Percentiles rank a stretch among this genome's conserved stretches.
phyloP scores from a whole-genome alignment of 192 early-diverging fungal genomes.

The Oehlia diaphana region DNA sequence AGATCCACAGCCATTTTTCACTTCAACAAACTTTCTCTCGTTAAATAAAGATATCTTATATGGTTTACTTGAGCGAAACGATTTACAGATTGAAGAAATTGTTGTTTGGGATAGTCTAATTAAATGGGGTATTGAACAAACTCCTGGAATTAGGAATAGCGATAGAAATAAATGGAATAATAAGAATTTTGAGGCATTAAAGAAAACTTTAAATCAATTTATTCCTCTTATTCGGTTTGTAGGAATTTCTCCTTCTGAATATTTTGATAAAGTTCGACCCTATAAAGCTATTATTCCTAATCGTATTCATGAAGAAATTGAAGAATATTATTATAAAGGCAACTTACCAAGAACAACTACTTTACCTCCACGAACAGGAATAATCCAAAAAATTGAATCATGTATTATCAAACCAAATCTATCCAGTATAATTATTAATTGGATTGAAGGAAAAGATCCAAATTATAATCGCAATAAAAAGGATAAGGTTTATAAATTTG shows the following conservation, averaged over 20 bases:
- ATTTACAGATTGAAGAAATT: constrained; percentile 4
- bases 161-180: constrained; percentile 11
- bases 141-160: not conserved
- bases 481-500: not conserved
- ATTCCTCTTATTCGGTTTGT: constrained; percentile 15
- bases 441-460: not conserved
- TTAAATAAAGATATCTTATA: too few relatives aligned
- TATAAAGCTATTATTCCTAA: not conserved
- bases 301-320: not conserved
- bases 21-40: not conserved
- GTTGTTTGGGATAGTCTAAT: constrained; percentile 13
- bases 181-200: not conserved
- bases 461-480: not conserved
- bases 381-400: not conserved
- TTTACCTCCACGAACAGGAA: too few relatives aligned
- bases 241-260: not conserved
- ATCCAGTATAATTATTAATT: not conserved
- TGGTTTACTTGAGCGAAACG: too few relatives aligned
- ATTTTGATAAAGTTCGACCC: not conserved
- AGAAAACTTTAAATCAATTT: not conserved
- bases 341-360: too few relatives aligned
- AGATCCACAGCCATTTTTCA: constrained; percentile 5
- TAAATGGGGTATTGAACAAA: constrained; percentile 6
- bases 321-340: not conserved
- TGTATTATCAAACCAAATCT: not conserved